A percentile compares a stretch with the other conserved stretches of the same genome.
Conservation (phyloP, 495 filamentous ascomycete genomes). For the Parathielavia appendiculata region DNA sequence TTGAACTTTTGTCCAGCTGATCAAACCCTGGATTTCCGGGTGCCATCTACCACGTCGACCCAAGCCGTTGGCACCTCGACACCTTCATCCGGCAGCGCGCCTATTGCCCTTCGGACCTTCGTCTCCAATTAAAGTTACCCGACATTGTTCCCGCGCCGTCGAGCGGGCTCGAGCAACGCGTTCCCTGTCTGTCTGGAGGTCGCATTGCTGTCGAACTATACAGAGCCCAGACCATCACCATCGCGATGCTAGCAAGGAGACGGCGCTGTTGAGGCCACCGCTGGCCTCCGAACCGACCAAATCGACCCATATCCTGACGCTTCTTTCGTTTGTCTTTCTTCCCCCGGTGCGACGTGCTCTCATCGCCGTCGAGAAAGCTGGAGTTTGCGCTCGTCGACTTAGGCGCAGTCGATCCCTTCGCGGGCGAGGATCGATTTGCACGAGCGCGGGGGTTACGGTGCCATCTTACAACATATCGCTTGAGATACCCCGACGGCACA, state of each 20-base stretch:
- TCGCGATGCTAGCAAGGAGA: conserved; percentile 21
- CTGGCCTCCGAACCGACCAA: conserved; percentile 15
- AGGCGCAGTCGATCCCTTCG: conserved; percentile 49
- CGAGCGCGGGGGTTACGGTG: conserved; percentile 36
- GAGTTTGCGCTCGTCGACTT: conserved; percentile 29
- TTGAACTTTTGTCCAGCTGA: conserved; percentile 27
- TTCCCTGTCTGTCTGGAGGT: not conserved
- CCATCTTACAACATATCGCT: conserved; percentile 19
- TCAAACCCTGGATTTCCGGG: conserved; percentile 29
- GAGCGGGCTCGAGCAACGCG: not conserved
- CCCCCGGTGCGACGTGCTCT: conserved; percentile 14
- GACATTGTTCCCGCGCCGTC: not conserved
- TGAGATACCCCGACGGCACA: conserved; percentile 27
- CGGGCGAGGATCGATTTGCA: conserved; percentile 51
- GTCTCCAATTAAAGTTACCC: not conserved
- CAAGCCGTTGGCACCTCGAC: not conserved
- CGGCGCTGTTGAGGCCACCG: conserved; percentile 18
- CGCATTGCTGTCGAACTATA: conserved; percentile 11
- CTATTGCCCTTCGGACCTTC: not conserved
- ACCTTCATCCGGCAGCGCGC: not conserved
- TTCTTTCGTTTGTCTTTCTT: conserved; percentile 17
- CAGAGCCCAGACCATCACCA: conserved; percentile 17
- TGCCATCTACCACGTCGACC: conserved; percentile 6
- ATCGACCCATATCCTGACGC: conserved; percentile 13
- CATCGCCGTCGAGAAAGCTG: conserved; percentile 14